Conservation (phyloP, 495 filamentous ascomycete genomes). For the Staphylotrichum tortipilum region DNA sequence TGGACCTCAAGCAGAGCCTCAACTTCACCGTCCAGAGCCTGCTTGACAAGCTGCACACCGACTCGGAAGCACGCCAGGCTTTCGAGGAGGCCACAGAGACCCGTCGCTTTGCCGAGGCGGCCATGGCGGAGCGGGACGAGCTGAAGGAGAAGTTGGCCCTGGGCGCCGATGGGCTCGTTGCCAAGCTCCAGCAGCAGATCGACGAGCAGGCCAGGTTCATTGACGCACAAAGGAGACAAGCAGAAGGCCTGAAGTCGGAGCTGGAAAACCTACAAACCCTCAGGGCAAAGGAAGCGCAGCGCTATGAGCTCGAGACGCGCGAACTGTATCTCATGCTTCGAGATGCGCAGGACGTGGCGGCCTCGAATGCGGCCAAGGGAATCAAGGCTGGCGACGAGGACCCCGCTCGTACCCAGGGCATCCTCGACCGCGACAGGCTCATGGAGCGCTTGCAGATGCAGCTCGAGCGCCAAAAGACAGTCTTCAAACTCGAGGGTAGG, state of each 20-base stretch:
- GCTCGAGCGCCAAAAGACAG: conserved; percentile 92
- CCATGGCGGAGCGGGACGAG: conserved; percentile 93
- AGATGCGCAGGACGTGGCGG: conserved; percentile 93
- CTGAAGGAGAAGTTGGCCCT: conserved; percentile 87
- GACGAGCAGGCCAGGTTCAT: conserved; percentile 89
- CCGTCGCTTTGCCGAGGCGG: conserved; percentile 86
- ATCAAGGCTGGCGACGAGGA: conserved; percentile 50
- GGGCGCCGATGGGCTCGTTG: conserved; percentile 87
- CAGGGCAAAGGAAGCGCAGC: conserved; percentile 84
- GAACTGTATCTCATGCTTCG: conserved; percentile 98
- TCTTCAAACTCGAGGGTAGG: conserved; percentile 94
- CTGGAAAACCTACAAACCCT: conserved; percentile 77
- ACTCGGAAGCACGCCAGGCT: conserved; percentile 84
- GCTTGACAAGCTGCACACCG: conserved; percentile 90
- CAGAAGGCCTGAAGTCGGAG: conserved; percentile 79
- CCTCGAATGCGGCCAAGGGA: conserved; percentile 70
- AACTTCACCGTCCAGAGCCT: conserved; percentile 96
- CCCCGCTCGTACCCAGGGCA: conserved; percentile 78
- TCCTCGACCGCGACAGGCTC: conserved; percentile 81
- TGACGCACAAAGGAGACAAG: conserved; percentile 76
- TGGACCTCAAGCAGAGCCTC: conserved; percentile 93
- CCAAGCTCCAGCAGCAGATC: conserved; percentile 83
- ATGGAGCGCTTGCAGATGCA: conserved; percentile 91
- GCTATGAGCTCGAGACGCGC: conserved; percentile 90
- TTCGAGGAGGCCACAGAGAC: conserved; percentile 84